Evolutionary conservation across 495 filamentous ascomycete genomes (phyloP).

Genomic region (Podospora pseudocomata): DNA sequence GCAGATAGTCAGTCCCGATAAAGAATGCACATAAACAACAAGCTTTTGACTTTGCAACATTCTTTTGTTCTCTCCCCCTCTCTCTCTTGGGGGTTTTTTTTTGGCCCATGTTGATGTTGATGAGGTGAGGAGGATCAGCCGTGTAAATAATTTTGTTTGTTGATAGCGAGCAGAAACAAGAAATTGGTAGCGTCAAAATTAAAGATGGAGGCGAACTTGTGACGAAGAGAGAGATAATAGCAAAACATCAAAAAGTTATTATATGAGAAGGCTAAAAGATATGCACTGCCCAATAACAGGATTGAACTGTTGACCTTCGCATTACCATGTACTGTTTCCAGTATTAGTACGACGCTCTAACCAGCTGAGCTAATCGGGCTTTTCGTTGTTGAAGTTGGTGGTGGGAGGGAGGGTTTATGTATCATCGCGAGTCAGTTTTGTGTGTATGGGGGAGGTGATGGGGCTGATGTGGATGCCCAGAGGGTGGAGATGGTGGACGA

Average conservation of each 20-base stretch:
- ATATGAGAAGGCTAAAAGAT: neutral
- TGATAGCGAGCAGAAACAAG: no score
- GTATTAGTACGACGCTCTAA: slow-evolving; percentile 19
- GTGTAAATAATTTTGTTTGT: no score
- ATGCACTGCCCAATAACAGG: slow-evolving; percentile 23
- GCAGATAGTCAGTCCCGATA: slow-evolving; percentile 2
- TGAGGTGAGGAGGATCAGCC: no score
- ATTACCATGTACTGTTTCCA: slow-evolving; percentile 3
- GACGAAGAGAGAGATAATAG: neutral
- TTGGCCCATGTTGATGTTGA: no score
- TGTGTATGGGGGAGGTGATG: neutral
- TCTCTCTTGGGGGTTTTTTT: no score
- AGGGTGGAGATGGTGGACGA: neutral
- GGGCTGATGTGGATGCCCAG: neutral
- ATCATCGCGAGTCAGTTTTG: neutral
- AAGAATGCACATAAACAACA: neutral
- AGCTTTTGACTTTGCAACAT: slow-evolving; percentile 1
- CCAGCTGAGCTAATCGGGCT: slow-evolving; percentile 20
- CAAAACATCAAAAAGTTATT: neutral
- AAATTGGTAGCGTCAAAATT: no score
- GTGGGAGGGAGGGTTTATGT: neutral
- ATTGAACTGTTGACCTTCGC: slow-evolving; percentile 26
- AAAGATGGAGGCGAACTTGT: no score
- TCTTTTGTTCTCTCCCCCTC: neutral
- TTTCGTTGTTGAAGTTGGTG: neutral